Conservation (phyloP, 331 rosid species). For the Prunus yedoensis region DNA sequence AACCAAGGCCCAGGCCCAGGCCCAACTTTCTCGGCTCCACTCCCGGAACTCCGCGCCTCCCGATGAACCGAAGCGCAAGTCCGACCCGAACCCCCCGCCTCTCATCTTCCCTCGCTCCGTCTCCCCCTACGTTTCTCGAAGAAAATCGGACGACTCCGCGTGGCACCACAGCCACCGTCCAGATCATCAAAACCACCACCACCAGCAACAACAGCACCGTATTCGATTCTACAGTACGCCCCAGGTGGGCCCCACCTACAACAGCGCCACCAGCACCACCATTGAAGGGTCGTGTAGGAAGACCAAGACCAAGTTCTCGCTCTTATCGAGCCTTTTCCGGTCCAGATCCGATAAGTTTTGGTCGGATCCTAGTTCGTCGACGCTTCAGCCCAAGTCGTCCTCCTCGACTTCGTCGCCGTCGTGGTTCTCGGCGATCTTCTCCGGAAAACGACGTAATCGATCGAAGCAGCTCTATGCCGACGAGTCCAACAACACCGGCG, state of each 20-base stretch:
- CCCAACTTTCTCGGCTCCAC: slow-evolving; percentile 27
- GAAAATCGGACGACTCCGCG: slow-evolving; percentile 61
- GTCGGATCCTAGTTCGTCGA: slow-evolving; percentile 37
- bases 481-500: background rate
- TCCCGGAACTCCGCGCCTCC: slow-evolving; percentile 45
- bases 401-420: slow-evolving; percentile 45
- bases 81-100: slow-evolving; percentile 40
- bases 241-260: slow-evolving; percentile 49
- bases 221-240: slow-evolving; percentile 54
- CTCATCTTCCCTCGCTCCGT: slow-evolving; percentile 57
- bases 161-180: slow-evolving; percentile 29
- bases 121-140: slow-evolving; percentile 56
- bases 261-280: slow-evolving; percentile 1
- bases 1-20: slow-evolving; percentile 42
- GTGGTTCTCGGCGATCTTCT: slow-evolving; percentile 54
- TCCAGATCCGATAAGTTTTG: slow-evolving; percentile 59
- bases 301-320: slow-evolving; percentile 48
- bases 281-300: slow-evolving; percentile 27
- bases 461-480: slow-evolving; percentile 21
- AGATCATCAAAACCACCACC: slow-evolving; percentile 6
- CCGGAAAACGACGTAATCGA: slow-evolving; percentile 35
- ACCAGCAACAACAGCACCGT: background rate
- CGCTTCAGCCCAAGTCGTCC: slow-evolving; percentile 17
- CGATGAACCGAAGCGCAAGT: slow-evolving; percentile 30
- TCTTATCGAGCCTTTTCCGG: slow-evolving; percentile 45